Base-by-base conservation (phyloP, 352 stramenopile genomes). In the Pythium guiyangense region DNA sequence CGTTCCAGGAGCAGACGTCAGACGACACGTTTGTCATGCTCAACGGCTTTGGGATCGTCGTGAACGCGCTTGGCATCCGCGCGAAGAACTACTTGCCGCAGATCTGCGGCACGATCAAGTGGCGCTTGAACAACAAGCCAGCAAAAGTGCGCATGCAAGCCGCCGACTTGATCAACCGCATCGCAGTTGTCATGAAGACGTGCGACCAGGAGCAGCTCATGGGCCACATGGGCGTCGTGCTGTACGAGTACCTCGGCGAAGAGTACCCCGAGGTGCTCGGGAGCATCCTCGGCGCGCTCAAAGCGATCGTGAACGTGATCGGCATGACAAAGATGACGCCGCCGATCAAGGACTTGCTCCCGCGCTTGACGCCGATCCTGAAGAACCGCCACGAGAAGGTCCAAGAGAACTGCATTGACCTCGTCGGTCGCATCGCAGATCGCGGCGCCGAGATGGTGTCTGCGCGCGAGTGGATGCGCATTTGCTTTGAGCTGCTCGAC, bases 201-300 rank as follows among this genome's bases (percentile, higher is more conserved):
- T 99, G 97, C 60, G 92, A 97, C 52, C 96, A 99, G 73, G 97
- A 99, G 59, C 92, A 98, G 62, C 76, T 99, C 8, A 99, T 99
- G 96, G 96, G 96, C 3, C 97, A 99, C 67, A 93, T 99, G 74
- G 97, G 97, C 60, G 92, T 99, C 25, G 96, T 99, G 54, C 79
- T 99, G 42, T 99, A 99, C 73, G 97, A 99, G 69, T 99, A 99
- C 70, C 79, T 99, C 4, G 97, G 97, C 22, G 97, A 99, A 77
- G 97, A 99, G 66, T 99, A 99, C 68, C 97, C 97, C 0, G 97
- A 99, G 69, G 97, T 99, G 53, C 69, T 99, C 12, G 97, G 97
- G 29, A 98, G 90, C 37, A 99, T 99, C 62, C 83, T 99, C 26
- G 96, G 96, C 55, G 97, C 96, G 4, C 77, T 99, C 18, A 98